Percentiles rank a stretch among this genome's conserved stretches.
phyloP scores from a whole-genome alignment of 2,329 filamentous ascomycete species.

The Fusarium sp. region DNA sequence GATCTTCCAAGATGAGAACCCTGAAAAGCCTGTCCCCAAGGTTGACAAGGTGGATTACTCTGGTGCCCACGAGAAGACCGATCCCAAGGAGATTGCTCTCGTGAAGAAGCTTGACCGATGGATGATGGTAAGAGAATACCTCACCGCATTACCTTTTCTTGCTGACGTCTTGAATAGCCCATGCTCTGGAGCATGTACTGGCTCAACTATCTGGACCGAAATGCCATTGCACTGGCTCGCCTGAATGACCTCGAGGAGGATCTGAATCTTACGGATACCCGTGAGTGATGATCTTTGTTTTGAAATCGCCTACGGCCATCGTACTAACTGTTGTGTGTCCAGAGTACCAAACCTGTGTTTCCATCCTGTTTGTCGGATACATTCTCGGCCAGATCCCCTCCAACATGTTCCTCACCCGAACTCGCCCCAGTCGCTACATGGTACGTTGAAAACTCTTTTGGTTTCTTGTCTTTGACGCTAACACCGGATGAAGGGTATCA shows the following conservation, averaged over 20 bases:
- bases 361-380: slow-evolving; percentile 61
- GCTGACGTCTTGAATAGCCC: slow-evolving; percentile 40
- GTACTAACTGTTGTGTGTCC: not conserved
- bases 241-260: slow-evolving; percentile 52
- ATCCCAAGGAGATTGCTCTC: slow-evolving; percentile 46
- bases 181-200: slow-evolving; percentile 60
- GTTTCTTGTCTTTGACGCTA: not conserved
- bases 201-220: slow-evolving; percentile 63
- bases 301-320: accelerated
- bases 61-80: slow-evolving; percentile 48
- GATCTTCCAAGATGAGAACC: slow-evolving; percentile 40
- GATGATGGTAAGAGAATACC: slow-evolving; percentile 46
- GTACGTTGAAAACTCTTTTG: slow-evolving; percentile 16
- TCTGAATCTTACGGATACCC: slow-evolving; percentile 42
- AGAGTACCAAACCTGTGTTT: slow-evolving; percentile 53
- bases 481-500: slow-evolving; percentile 48
- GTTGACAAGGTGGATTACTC: slow-evolving; percentile 46
- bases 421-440: slow-evolving; percentile 60
- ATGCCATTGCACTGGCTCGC: slow-evolving; percentile 62
- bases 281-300: not conserved
- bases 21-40: slow-evolving; percentile 35
- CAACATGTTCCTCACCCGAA: slow-evolving; percentile 62
- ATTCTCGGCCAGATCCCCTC: slow-evolving; percentile 60
- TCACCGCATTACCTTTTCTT: not conserved
- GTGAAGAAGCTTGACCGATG: slow-evolving; percentile 47